Evolutionary conservation across 78 protist genomes (phyloP), one percentile per base, ranked within the genome.

Genomic region (Creolimax fragrantissima): DNA sequence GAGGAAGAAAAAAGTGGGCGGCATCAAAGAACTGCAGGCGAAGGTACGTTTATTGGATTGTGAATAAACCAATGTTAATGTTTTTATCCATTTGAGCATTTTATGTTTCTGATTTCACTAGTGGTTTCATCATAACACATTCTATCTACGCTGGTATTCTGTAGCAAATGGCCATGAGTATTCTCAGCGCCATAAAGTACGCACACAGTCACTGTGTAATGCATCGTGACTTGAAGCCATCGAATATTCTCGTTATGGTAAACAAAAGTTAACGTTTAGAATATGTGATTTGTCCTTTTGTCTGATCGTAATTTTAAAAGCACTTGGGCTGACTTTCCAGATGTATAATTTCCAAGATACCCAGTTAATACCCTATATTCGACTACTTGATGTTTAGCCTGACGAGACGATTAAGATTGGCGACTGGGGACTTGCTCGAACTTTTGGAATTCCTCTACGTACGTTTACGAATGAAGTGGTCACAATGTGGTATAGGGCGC

Each of bases 371-470:
- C n/a, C n/a, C n/a, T n/a, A n/a, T n/a, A n/a, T n/a, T n/a, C n/a
- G n/a, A n/a, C n/a, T n/a, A n/a, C n/a, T n/a, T n/a, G n/a, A n/a
- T n/a, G n/a, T n/a, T n/a, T 24, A 58, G 74, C 39, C 74, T 32
- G 74, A 58, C 24, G 74, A 58, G 74, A 32, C 74, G 91, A 96
- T 95, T 89, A 85, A 88, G 88, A 7, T 67, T 24, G 92, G 93
- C 4, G 99, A 98, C 90, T 98, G 97, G n/a, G 99, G 99, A 2
- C 96, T 98, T 2, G 96, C 98, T 0, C 94, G 99, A 3, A 96
- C 97, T 2, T 96, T 93, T 92, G 96, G 95, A 44, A 90, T 91
- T 7, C 98, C 97, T 35, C 92, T 96, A 3, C 94, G 96, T n/a
- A 58, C 96, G 17, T 45, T 58, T 84, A 93, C 95, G 2, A 89